Percentiles rank a stretch among this genome's conserved stretches.
Evolutionary conservation across 192 early-diverging fungal genomes (phyloP).

Genomic region (Gonapodya sp.): DNA sequence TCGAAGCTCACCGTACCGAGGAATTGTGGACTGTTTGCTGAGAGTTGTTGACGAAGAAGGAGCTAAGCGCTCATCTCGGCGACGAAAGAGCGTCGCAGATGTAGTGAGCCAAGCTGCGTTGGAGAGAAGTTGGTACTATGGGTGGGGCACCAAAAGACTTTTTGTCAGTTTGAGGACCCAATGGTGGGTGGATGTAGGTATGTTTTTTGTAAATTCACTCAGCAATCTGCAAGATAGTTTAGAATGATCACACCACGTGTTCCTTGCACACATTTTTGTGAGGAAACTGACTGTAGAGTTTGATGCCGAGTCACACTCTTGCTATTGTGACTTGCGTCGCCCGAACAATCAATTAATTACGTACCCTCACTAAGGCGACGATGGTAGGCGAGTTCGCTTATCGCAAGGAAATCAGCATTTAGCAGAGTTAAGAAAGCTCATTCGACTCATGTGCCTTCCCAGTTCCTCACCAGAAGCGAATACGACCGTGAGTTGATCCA

Average conservation of each 20-base stretch:
- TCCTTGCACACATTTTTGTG: too few species aligned
- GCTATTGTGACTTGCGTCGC: background rate
- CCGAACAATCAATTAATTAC: background rate
- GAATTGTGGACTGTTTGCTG: constrained; percentile 28
- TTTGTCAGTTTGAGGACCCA: background rate
- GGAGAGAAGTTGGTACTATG: background rate
- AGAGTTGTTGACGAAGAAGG: constrained; percentile 40
- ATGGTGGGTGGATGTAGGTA: background rate
- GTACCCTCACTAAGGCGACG: too few species aligned
- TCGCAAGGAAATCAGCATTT: too few species aligned
- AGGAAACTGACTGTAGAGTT: background rate
- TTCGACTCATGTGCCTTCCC: constrained; percentile 13
- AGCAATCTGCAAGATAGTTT: background rate
- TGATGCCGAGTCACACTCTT: background rate
- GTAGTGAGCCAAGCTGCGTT: background rate
- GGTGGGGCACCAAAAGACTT: background rate
- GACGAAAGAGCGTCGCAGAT: background rate
- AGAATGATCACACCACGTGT: too few species aligned
- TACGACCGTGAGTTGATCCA: constrained; percentile 58
- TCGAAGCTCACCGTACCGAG: constrained; percentile 34
- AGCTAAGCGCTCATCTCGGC: constrained; percentile 7
- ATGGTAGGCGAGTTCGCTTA: too few species aligned
- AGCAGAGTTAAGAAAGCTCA: too few species aligned
- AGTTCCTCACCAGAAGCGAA: constrained; percentile 78
- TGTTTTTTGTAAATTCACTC: background rate